Evolutionary conservation across 331 rosid species (phyloP).

Genomic region (Pyrus hybrid): DNA sequence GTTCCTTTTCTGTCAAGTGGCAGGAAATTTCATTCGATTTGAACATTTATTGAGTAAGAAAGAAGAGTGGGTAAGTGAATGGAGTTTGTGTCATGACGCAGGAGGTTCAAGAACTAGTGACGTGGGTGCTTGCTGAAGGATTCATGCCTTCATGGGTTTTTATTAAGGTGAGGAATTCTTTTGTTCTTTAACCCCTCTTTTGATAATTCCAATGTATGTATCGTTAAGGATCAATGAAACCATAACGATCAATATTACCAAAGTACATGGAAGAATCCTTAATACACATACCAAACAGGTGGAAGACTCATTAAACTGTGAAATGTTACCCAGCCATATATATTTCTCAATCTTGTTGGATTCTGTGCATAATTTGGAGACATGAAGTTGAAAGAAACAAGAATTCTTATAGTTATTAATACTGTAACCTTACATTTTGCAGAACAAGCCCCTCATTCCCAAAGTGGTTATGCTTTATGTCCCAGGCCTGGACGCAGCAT

Average conservation of each 20-base stretch:
- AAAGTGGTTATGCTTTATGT: conserved; percentile 90
- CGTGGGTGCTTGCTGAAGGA: conserved; percentile 95
- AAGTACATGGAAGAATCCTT: not conserved
- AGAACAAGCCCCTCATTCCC: conserved; percentile 94
- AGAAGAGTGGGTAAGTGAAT: not conserved
- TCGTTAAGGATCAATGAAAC: not conserved
- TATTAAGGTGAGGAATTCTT: conserved; percentile 44
- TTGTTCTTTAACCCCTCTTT: not conserved
- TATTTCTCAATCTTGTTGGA: not conserved
- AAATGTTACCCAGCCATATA: not conserved
- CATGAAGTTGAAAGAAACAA: not conserved
- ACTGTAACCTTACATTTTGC: conserved; percentile 25
- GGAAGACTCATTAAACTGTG: too few relatives aligned
- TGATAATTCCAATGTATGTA: not conserved
- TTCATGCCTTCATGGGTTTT: conserved; percentile 95
- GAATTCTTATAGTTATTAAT: conserved; percentile 19
- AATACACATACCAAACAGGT: too few relatives aligned
- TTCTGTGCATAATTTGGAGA: not conserved
- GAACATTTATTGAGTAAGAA: not conserved
- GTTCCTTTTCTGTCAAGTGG: not conserved
- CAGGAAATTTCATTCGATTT: not conserved
- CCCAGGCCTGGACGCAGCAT: conserved; percentile 93
- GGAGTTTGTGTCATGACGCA: conserved; percentile 19
- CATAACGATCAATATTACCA: not conserved
- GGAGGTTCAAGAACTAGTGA: conserved; percentile 91